phyloP scores from a whole-genome alignment of 805 yeast species.

The Kodamaea kaohsiungensis region DNA sequence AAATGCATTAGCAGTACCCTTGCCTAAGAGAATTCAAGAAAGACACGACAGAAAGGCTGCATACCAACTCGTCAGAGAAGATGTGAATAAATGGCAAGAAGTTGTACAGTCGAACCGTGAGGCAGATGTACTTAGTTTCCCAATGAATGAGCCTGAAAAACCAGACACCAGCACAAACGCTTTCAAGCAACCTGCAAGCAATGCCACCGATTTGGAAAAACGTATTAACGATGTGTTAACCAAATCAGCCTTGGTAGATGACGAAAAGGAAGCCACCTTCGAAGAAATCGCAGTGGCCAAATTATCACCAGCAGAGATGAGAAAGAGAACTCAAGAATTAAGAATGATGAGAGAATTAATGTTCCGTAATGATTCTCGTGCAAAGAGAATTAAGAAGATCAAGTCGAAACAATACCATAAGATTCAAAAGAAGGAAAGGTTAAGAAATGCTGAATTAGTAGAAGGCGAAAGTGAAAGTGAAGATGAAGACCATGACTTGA shows the following conservation, averaged over 20 bases:
- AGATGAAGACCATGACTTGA: conserved; percentile 66
- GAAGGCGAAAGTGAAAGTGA: conserved; percentile 57
- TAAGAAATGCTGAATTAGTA: conserved; percentile 67
- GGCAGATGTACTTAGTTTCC: conserved; percentile 84
- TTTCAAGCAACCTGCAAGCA: conserved; percentile 36
- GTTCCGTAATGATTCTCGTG: conserved; percentile 92
- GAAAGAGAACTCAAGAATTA: conserved; percentile 74
- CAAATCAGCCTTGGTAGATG: conserved; percentile 69
- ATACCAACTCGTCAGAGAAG: conserved; percentile 82
- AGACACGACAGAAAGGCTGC: conserved; percentile 88
- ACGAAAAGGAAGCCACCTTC: conserved; percentile 75
- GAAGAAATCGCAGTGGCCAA: conserved; percentile 85
- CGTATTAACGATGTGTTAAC: conserved; percentile 61
- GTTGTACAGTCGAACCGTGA: conserved; percentile 74
- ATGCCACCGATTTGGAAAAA: conserved; percentile 63
- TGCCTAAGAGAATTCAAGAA: conserved; percentile 83
- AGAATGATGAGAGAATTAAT: conserved; percentile 92
- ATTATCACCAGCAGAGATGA: conserved; percentile 76
- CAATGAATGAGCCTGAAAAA: conserved; percentile 49
- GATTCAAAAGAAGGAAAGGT: conserved; percentile 80
- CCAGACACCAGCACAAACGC: conserved; percentile 55
- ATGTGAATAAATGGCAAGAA: conserved; percentile 87
- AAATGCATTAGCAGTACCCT: conserved; percentile 70
- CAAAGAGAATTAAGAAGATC: conserved; percentile 90
- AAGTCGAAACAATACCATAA: conserved; percentile 88